Evolutionary conservation across 2,329 filamentous ascomycete genomes (phyloP).

Genomic region (Trichoderma lentiforme): DNA sequence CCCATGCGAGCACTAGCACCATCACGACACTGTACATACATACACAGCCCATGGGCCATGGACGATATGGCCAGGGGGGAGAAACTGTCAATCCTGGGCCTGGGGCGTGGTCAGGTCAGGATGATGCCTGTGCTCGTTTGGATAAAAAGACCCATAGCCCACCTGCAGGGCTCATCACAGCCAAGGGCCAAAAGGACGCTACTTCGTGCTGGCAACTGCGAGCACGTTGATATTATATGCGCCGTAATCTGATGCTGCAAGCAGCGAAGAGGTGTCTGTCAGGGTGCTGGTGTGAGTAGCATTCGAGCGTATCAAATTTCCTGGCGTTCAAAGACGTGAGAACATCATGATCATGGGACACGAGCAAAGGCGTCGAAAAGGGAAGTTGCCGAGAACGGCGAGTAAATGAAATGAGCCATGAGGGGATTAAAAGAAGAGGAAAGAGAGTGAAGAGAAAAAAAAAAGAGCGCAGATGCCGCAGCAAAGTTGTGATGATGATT

Average conservation of each 20-base stretch:
- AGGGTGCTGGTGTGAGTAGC: neutral
- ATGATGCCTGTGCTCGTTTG: conserved; percentile 11
- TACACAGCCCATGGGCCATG: neutral
- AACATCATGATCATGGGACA: neutral
- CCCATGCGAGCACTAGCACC: neutral
- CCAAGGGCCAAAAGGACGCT: neutral
- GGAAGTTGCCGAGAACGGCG: neutral
- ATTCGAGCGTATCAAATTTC: neutral
- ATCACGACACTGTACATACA: neutral
- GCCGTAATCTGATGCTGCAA: neutral
- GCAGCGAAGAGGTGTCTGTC: neutral
- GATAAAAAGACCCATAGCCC: conserved; percentile 6
- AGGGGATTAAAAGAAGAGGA: neutral
- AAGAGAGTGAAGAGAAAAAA: neutral
- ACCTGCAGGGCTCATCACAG: neutral
- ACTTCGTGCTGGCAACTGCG: neutral
- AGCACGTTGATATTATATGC: neutral
- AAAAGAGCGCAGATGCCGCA: neutral
- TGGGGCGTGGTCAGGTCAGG: conserved; percentile 2
- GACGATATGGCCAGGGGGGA: neutral
- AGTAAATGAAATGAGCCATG: neutral
- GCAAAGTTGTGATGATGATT: neutral
- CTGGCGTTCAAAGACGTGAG: neutral
- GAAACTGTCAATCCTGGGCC: neutral
- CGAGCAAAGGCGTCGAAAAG: neutral